These are phyloP conservation scores for Lipomyces spencermartinsiae DNA, from an alignment of 805 yeast genomes.

Conservation along the genomic window DNA sequence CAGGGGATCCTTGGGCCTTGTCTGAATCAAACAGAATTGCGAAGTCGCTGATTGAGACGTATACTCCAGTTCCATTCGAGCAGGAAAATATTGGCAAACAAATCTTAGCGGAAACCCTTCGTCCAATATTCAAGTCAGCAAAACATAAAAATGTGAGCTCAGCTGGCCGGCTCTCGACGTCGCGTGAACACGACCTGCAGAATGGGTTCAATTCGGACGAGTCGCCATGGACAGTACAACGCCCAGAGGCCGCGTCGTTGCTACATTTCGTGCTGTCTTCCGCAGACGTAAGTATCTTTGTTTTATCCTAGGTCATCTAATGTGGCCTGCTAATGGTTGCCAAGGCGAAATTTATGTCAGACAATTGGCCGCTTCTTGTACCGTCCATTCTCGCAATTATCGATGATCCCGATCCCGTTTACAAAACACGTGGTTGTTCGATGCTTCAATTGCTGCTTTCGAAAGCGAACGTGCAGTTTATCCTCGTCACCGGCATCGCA, in stretches of 20 bases:
- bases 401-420: slow-evolving; percentile 23
- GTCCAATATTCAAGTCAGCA: slow-evolving; percentile 24
- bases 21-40: slow-evolving; percentile 11
- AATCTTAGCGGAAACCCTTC: slow-evolving; percentile 16
- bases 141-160: slow-evolving; percentile 18
- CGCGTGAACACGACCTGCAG: slow-evolving; percentile 23
- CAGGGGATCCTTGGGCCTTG: slow-evolving; percentile 27
- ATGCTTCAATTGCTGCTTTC: slow-evolving; percentile 10
- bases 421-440: slow-evolving; percentile 25
- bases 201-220: slow-evolving; percentile 11
- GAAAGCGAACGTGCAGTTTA: slow-evolving; percentile 18
- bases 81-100: background rate
- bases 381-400: slow-evolving; percentile 28
- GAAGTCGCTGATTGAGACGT: background rate
- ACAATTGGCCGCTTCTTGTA: slow-evolving; percentile 30
- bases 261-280: slow-evolving; percentile 16
- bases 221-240: slow-evolving; percentile 15
- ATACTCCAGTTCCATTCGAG: background rate
- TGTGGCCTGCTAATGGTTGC: background rate
- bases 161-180: slow-evolving; percentile 20
- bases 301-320: background rate
- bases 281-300: slow-evolving; percentile 5
- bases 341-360: slow-evolving; percentile 14
- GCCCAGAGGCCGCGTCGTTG: slow-evolving; percentile 34
- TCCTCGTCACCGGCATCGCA: slow-evolving; percentile 31